phyloP scores from a whole-genome alignment of 768 basidiomycete genomes.

The Amanita exitialis region DNA sequence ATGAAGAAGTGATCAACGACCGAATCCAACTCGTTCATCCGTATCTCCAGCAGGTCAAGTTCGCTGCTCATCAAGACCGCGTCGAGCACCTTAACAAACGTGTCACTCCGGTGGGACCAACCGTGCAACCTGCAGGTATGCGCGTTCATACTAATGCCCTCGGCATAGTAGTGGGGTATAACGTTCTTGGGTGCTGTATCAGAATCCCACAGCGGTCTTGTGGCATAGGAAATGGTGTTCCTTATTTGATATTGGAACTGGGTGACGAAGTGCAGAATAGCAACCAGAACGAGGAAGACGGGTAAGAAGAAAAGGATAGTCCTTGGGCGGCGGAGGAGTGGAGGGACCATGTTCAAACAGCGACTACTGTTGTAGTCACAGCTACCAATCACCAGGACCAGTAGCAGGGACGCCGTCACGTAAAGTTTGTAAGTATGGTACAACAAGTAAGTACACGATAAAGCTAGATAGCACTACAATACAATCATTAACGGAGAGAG shows the following conservation, averaged over 20 bases:
- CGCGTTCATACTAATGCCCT: conserved; percentile 33
- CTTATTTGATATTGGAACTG: conserved; percentile 40
- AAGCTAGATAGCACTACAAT: too few species aligned
- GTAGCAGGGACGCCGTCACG: too few species aligned
- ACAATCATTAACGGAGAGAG: not conserved
- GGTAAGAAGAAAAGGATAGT: conserved; percentile 23
- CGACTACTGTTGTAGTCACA: conserved; percentile 2
- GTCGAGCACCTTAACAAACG: conserved; percentile 36
- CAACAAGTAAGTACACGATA: not conserved
- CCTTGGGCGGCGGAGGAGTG: conserved; percentile 17
- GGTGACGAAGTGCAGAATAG: conserved; percentile 23
- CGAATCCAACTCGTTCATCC: conserved; percentile 47
- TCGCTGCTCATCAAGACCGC: conserved; percentile 56
- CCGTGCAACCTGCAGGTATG: conserved; percentile 43
- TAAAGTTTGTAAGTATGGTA: too few species aligned
- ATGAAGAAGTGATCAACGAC: conserved; percentile 53
- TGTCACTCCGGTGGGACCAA: conserved; percentile 30
- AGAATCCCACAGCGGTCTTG: conserved; percentile 50
- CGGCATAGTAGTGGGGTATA: conserved; percentile 48
- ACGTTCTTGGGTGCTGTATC: conserved; percentile 35
- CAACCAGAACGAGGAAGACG: conserved; percentile 18
- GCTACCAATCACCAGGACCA: conserved; percentile 1
- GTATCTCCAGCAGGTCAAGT: conserved; percentile 52
- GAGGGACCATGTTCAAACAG: conserved; percentile 10
- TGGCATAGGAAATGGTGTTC: conserved; percentile 44